phyloP scores from a whole-genome alignment of 768 basidiomycete genomes.

The Russula olivacea region DNA sequence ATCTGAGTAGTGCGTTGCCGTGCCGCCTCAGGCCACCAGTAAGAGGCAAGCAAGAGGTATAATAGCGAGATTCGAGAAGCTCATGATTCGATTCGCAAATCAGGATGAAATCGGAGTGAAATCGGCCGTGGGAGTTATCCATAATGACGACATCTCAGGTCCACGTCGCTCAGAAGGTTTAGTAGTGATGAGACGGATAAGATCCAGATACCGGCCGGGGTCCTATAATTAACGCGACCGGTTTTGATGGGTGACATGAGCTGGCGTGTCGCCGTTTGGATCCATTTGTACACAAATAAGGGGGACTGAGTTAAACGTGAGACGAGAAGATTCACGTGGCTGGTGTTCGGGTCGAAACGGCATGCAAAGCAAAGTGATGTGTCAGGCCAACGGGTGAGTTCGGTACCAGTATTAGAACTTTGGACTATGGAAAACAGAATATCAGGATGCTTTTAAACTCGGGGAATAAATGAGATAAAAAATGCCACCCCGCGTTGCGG shows the following conservation, averaged over 20 bases:
- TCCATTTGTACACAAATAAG: neutral
- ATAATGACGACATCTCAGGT: neutral
- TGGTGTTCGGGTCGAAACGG: neutral
- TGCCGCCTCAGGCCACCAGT: neutral
- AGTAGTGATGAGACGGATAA: neutral
- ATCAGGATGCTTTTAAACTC: neutral
- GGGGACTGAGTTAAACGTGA: neutral
- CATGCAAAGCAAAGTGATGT: neutral
- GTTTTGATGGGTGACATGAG: neutral
- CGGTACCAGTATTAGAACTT: neutral
- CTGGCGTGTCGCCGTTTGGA: neutral
- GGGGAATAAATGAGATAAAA: neutral
- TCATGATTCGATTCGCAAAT: no score
- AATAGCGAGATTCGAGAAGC: neutral
- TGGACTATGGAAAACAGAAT: no score
- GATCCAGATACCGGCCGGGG: neutral
- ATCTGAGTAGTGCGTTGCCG: neutral
- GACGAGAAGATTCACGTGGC: neutral
- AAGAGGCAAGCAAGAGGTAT: neutral
- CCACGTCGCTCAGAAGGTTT: neutral
- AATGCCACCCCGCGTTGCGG: no score
- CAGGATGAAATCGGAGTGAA: no score
- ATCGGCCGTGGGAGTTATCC: no score
- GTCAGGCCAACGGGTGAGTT: neutral
- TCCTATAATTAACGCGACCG: neutral